Evolutionary conservation across 2,329 filamentous ascomycete species (phyloP).

Genomic region (Microascus cirrosus): DNA sequence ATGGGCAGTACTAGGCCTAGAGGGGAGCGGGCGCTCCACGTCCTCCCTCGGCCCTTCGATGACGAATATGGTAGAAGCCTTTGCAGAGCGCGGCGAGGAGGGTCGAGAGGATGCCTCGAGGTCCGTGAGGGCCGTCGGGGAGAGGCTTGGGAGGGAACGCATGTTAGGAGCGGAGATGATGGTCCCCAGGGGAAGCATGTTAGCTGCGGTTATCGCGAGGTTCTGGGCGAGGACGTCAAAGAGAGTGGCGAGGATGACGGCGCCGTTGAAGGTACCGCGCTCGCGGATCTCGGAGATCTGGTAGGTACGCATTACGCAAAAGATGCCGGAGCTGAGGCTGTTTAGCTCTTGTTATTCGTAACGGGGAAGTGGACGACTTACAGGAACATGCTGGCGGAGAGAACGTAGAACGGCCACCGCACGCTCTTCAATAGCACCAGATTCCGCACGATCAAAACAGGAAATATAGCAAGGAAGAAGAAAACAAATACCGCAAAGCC

Average conservation of each 20-base stretch:
- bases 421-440: slow-evolving; percentile 14
- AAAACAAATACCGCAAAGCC: slow-evolving; percentile 21
- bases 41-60: slow-evolving; percentile 1
- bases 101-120: slow-evolving; percentile 6
- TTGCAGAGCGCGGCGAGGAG: neutral
- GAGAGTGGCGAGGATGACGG: slow-evolving; percentile 18
- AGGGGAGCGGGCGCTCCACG: neutral
- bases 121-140: slow-evolving; percentile 7
- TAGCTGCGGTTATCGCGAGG: slow-evolving; percentile 23
- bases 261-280: slow-evolving; percentile 15
- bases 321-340: slow-evolving; percentile 15
- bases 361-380: neutral
- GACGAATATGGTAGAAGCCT: slow-evolving; percentile 1
- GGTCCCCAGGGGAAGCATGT: slow-evolving; percentile 21
- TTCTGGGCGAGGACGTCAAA: slow-evolving; percentile 24
- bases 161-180: slow-evolving; percentile 11
- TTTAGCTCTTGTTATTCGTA: neutral
- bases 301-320: slow-evolving; percentile 21
- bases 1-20: neutral
- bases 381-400: slow-evolving; percentile 10
- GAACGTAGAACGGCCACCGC: slow-evolving; percentile 21
- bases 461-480: slow-evolving; percentile 22
- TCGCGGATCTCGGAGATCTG: slow-evolving; percentile 18
- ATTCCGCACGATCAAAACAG: slow-evolving; percentile 18
- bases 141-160: slow-evolving; percentile 11